Base-by-base conservation (phyloP, 2,329 filamentous ascomycete species). In the Fusarium torreyae region DNA sequence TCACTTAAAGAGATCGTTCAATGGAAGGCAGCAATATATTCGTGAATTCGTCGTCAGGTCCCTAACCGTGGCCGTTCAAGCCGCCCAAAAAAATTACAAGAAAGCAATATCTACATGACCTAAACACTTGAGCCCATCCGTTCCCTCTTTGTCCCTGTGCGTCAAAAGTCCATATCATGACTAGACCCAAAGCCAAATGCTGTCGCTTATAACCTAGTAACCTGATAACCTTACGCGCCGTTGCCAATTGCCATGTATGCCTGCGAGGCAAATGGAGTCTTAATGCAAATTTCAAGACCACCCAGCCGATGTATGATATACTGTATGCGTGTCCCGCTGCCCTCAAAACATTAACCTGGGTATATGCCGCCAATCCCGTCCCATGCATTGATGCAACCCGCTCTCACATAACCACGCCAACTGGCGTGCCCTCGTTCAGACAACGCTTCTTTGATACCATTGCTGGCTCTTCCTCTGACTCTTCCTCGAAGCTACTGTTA, bases 401-500 rank as follows among this genome's bases (percentile, higher is more conserved):
- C n/a, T 51, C 28, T 68, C 68, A 78, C 53, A 72, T 75, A 24
- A 79, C 77, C 24, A 79, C 72, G 2, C 77, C 76, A 15, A 79
- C 64, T 1, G 71, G 68, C 6, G 75, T 67, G 5, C 76, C 74
- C 49, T 79, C 75, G 4, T 62, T 71, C 6, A 81, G 54, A 49
- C 78, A 76, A n/a, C 75, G 73, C 55, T 76, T 79, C 75, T 82
- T 82, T 6, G 71, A 75, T 15, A 66, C 60, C 7, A 77, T 34
- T 18, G 74, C 62, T 18, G 70, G 68, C 31, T 81, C 79, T 28
- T 79, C 74, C 13, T 77, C 76, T 1, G 75, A 72, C 11, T 78
- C 78, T 28, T 80, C 78, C 18, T 83, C 81, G 39, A 83, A 82
- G 66, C 81, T 83, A 53, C 75, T 77, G 63, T 81, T 80, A 13